These are phyloP conservation scores for Prunus mira DNA, from an alignment of 306 rosid genomes.

Conservation along the genomic window DNA sequence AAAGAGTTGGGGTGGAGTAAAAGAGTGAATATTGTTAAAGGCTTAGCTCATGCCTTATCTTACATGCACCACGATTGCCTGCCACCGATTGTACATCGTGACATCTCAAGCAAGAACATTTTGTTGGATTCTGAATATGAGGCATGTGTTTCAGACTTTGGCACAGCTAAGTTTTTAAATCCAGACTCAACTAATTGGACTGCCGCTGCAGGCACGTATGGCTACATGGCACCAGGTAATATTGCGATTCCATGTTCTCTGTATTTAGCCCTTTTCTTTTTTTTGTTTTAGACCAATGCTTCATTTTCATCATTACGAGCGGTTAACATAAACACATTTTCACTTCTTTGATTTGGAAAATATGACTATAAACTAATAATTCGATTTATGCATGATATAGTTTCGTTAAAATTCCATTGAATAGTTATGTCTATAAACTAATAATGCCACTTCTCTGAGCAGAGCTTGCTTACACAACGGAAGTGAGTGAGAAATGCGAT, in stretches of 20 bases:
- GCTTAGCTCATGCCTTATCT: constrained; percentile 13
- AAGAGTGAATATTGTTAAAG: constrained; percentile 10
- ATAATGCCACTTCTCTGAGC: no score
- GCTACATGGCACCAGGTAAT: constrained; percentile 21
- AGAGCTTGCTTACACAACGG: no score
- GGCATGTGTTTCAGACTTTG: constrained; percentile 11
- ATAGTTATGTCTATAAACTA: no score
- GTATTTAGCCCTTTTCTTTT: background rate
- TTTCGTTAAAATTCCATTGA: no score
- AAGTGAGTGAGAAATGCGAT: no score
- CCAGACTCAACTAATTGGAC: constrained; percentile 16
- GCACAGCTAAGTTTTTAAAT: constrained; percentile 16
- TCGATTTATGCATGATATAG: no score
- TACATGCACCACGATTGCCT: constrained; percentile 26
- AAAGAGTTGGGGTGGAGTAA: constrained; percentile 7
- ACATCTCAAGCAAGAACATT: constrained; percentile 22
- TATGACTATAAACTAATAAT: no score
- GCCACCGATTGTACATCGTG: constrained; percentile 16
- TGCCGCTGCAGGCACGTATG: constrained; percentile 16
- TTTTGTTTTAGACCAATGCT: background rate
- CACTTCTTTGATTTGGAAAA: no score
- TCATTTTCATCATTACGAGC: no score
- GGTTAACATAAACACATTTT: background rate
- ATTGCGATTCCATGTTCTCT: no score
- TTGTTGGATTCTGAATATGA: constrained; percentile 6